phyloP scores from a whole-genome alignment of 768 basidiomycete species.

The Dentipellis sp. region DNA sequence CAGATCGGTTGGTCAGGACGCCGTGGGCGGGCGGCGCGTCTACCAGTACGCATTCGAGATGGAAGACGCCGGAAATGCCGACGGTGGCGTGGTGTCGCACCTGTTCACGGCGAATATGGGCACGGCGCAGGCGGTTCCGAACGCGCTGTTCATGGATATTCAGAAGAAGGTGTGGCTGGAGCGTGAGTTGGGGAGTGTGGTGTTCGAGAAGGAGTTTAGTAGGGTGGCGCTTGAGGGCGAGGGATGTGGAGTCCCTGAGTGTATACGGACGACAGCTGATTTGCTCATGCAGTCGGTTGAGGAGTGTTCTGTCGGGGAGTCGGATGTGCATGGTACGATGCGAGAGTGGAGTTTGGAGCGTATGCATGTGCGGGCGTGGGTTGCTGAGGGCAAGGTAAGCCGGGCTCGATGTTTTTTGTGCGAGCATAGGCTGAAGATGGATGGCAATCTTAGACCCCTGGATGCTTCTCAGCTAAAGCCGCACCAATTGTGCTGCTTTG shows the following conservation, averaged over 20 bases:
- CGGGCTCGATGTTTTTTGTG: not conserved
- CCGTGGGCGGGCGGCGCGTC: not conserved
- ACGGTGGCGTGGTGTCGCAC: slow-evolving; percentile 2
- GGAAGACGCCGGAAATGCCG: not conserved
- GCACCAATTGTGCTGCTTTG: slow-evolving; percentile 6
- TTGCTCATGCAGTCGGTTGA: slow-evolving; percentile 3
- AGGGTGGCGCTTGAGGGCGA: not conserved
- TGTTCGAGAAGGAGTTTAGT: not conserved
- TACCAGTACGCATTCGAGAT: not conserved
- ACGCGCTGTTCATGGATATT: slow-evolving; percentile 7
- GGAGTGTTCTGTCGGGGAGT: not conserved
- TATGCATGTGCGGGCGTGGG: slow-evolving; percentile 5
- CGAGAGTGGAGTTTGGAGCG: not conserved
- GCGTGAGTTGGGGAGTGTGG: slow-evolving; percentile 1
- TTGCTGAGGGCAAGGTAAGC: slow-evolving; percentile 11
- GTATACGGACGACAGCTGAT: not conserved
- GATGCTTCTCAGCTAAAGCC: slow-evolving; percentile 1
- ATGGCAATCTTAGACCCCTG: slow-evolving; percentile 1
- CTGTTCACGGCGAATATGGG: slow-evolving; percentile 10
- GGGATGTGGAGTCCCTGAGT: not conserved
- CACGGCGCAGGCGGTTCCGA: slow-evolving; percentile 3
- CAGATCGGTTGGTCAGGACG: not conserved
- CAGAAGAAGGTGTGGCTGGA: slow-evolving; percentile 11
- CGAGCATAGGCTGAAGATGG: slow-evolving; percentile 1
- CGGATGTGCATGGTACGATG: slow-evolving; percentile 1